Conservation (phyloP, 176 grass and related monocot genomes). For the Oryza officinalis region DNA sequence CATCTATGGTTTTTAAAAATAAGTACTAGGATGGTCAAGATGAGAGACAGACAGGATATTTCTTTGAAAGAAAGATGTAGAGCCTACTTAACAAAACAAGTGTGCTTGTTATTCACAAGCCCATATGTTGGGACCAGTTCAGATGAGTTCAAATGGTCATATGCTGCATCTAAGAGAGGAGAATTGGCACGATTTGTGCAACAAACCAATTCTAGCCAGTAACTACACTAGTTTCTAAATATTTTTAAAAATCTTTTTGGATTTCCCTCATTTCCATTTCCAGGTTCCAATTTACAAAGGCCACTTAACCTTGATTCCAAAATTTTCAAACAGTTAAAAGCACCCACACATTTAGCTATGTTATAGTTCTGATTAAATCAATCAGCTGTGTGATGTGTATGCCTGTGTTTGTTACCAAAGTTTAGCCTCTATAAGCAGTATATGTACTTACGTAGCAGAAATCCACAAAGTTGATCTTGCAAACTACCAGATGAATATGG, state of each 20-base stretch:
- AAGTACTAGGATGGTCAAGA: not conserved
- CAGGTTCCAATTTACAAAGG: constrained; percentile 15
- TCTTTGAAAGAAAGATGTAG: constrained; percentile 5
- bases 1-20: not conserved
- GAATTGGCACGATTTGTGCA: not conserved
- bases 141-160: constrained; percentile 31
- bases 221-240: not conserved
- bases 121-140: not conserved
- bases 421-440: constrained; percentile 31
- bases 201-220: constrained; percentile 24
- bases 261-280: constrained; percentile 1
- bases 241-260: not conserved
- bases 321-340: constrained; percentile 10
- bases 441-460: constrained; percentile 8
- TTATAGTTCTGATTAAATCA: constrained; percentile 11
- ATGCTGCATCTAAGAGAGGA: not conserved
- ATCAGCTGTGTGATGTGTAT: constrained; percentile 2
- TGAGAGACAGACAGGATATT: constrained; percentile 10
- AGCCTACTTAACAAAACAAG: not conserved
- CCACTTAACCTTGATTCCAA: constrained; percentile 4
- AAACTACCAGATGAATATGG: constrained; percentile 32
- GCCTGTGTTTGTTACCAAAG: not conserved
- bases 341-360: constrained; percentile 7
- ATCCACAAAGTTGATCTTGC: constrained; percentile 8
- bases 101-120: constrained; percentile 20